A percentile compares a stretch with the other conserved stretches of the same genome.
Conservation (phyloP, 2,329 filamentous ascomycete genomes). For the Phialophora tarda region DNA sequence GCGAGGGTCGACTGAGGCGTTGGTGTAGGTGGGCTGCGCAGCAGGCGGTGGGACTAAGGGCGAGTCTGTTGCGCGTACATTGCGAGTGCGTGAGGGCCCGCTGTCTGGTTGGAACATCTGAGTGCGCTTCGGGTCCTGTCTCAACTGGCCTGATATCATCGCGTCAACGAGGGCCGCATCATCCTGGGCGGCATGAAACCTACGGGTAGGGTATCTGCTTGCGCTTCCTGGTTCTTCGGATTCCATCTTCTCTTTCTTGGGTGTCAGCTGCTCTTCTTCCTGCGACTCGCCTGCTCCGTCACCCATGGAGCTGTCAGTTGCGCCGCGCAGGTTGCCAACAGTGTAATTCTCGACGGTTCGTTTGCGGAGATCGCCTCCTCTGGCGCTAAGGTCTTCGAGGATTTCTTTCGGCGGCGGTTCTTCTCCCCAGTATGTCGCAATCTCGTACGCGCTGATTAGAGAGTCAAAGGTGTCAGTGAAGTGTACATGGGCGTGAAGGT, state of each 20-base stretch:
- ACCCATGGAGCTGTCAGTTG: constrained; percentile 17
- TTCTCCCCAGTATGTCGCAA: constrained; percentile 74
- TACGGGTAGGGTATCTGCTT: constrained; percentile 44
- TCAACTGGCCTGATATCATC: constrained; percentile 51
- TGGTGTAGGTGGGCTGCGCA: constrained; percentile 45
- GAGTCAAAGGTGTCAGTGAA: constrained; percentile 1
- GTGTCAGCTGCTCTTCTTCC: constrained; percentile 56
- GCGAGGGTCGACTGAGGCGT: constrained; percentile 58
- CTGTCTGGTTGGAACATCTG: constrained; percentile 85
- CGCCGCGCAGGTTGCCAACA: constrained; percentile 50
- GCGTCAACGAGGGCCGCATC: constrained; percentile 16
- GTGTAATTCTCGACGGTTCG: constrained; percentile 78
- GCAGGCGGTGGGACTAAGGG: constrained; percentile 38
- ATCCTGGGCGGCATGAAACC: constrained; percentile 2
- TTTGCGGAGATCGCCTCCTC: constrained; percentile 77
- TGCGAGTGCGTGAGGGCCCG: constrained; percentile 63
- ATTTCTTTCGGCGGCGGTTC: constrained; percentile 88
- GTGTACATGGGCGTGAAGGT: background rate
- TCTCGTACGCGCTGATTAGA: constrained; percentile 72
- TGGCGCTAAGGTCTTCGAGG: constrained; percentile 78
- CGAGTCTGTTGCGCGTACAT: constrained; percentile 59
- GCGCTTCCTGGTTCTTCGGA: constrained; percentile 55
- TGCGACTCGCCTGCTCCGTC: constrained; percentile 47
- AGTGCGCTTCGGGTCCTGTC: constrained; percentile 83
- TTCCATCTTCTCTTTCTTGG: constrained; percentile 58